These are phyloP conservation scores for Cyberlindnera mrakii DNA, from an alignment of 805 yeast species.

Conservation along the genomic window DNA sequence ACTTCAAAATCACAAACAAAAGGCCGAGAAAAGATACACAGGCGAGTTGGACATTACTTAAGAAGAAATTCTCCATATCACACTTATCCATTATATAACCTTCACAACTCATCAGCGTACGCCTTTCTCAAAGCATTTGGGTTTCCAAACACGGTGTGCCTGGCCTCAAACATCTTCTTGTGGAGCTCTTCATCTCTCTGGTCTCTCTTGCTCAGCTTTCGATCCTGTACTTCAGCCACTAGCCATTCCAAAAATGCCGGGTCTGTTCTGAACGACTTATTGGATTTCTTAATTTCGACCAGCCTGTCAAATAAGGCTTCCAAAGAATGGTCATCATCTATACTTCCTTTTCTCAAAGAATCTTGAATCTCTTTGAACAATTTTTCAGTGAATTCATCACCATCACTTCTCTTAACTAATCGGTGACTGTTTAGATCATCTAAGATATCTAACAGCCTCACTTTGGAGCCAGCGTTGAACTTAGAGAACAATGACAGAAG, in stretches of 20 bases:
- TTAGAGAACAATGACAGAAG: constrained; percentile 22
- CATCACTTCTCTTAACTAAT: constrained; percentile 6
- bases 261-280: constrained; percentile 23
- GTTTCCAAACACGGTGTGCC: constrained; percentile 75
- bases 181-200: constrained; percentile 31
- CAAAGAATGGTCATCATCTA: constrained; percentile 35
- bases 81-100: not conserved
- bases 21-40: too few species aligned
- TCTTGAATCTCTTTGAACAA: constrained; percentile 17
- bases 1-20: too few species aligned
- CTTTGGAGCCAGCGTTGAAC: constrained; percentile 24
- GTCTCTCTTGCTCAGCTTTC: constrained; percentile 24
- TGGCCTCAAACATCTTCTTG: constrained; percentile 34
- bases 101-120: constrained; percentile 42
- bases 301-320: constrained; percentile 35
- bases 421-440: constrained; percentile 31
- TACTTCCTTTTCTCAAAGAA: constrained; percentile 21
- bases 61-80: not conserved
- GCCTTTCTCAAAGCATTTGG: constrained; percentile 64
- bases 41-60: too few species aligned
- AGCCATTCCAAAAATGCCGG: constrained; percentile 59
- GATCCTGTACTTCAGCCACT: constrained; percentile 34
- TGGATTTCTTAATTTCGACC: constrained; percentile 27
- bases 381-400: constrained; percentile 3
- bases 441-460: constrained; percentile 39